Evolutionary conservation across 495 filamentous ascomycete genomes (phyloP).

Genomic region (Talaromyces stipitatus): DNA sequence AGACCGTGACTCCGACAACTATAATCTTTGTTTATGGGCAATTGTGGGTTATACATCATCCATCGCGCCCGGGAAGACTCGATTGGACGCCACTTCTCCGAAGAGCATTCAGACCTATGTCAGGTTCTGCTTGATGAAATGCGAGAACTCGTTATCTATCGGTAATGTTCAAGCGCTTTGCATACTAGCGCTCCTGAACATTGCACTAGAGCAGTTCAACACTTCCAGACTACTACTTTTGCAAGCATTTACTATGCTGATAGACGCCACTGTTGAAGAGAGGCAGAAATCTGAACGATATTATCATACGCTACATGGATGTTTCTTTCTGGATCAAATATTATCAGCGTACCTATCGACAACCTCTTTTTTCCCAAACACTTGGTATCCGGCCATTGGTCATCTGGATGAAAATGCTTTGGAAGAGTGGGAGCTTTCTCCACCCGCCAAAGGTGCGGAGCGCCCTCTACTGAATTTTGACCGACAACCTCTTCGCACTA

Average conservation of each 20-base stretch:
- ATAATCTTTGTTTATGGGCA: conserved; percentile 16
- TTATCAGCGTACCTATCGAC: conserved; percentile 8
- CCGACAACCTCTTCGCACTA: conserved; percentile 1
- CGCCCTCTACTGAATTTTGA: not conserved
- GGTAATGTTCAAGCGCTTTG: conserved; percentile 49
- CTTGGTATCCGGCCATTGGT: not conserved
- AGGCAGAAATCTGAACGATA: conserved; percentile 8
- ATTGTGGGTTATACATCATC: conserved; percentile 12
- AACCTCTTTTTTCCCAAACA: not conserved
- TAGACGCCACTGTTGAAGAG: conserved; percentile 8
- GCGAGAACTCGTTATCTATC: conserved; percentile 30
- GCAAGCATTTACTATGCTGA: conserved; percentile 40
- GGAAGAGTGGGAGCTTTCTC: conserved; percentile 3
- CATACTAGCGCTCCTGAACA: conserved; percentile 43
- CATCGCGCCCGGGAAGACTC: not conserved
- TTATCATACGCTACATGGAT: conserved; percentile 16
- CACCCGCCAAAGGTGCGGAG: not conserved
- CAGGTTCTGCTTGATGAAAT: not conserved
- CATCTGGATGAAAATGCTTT: conserved; percentile 1
- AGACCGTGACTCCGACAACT: conserved; percentile 1
- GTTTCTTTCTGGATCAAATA: conserved; percentile 16
- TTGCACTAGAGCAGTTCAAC: conserved; percentile 30
- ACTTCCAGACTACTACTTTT: conserved; percentile 46
- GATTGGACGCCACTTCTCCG: not conserved
- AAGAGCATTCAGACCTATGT: conserved; percentile 10